Base-by-base conservation (phyloP, 176 grass and related monocot species). In the Paspalum vaginatum region DNA sequence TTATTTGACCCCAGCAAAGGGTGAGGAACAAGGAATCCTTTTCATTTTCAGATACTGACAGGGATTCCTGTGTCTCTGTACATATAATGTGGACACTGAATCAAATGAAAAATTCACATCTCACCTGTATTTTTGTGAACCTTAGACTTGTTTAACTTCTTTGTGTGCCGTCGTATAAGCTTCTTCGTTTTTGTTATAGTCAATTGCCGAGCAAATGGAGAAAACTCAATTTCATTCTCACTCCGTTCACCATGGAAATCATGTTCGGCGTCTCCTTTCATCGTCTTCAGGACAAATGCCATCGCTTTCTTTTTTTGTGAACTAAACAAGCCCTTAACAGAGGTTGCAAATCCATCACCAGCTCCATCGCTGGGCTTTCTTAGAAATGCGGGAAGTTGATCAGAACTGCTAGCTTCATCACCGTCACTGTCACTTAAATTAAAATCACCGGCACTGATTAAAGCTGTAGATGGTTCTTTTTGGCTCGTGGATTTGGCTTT, bases 151-250 rank as follows among this genome's bases (percentile, higher is more conserved):
- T 71, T 71, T 17, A 91, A 81, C 84, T 95, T 98, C 86, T 94
- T 95, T 14, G 95, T 91, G 81, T 98, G 95, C 64, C 88, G 77
- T 51, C 81, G 81, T 75, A 95, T 94, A 78, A 98, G 90, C 71
- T 94, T 98, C 88, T 87, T 98, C 16, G 95, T 83, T 87, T 94
- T 93, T 41, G 83, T 89, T 79, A 98, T 94, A 45, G 95, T 98
- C 40, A 98, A 82, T 57, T 98, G 95, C 45, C 95, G 86, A 81
- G 95, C 95, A 77, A 98, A 98, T 50, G 95, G 95, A 76, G 87
- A 81, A 81, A 98, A 90, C 81, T 98, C 95, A 24, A 85, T 85
- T 54, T 98, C 95, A 58, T 89, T 90, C 26, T 98, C 95, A 71
- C 92, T 95, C 70, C 90, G 79, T 71, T 98, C 93, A 12, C 91